Base-by-base conservation (phyloP, 495 filamentous ascomycete genomes). In the Trichodelitschia bisporula region DNA sequence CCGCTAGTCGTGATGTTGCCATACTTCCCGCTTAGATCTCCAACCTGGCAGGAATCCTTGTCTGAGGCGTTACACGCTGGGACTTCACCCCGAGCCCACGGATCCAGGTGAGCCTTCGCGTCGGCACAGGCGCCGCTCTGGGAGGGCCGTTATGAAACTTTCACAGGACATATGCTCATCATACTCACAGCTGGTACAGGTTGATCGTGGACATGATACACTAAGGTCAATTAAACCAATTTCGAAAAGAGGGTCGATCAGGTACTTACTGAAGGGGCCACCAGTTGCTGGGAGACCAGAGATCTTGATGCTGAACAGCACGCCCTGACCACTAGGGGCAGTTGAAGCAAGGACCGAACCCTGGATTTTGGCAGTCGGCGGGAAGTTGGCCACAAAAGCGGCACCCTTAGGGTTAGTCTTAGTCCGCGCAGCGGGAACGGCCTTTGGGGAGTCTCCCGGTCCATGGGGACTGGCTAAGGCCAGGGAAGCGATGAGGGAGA, bases 21-120 rank as follows among this genome's bases (percentile, higher is more conserved):
- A 42, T 80, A 61, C 57, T 90, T 92, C 41, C 82, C 82, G 38
- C 64, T 61, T 29, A 90, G 51, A 51, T 92, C 82, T 35, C 82
- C 82, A 15, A 77, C 66, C 48, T 89, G 69, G 56, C 82, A 92
- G 0, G 68, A 73, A 36, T 64, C 41, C 5, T 75, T 72, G 16
- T 54, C 42, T 5, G 45, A 46, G 6, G 53, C 25, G 50, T 86
- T 57, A 51, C 82, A 92, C 5, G 59, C 37, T 19, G 69, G 58
- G 11, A 45, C 45, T 47, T 80, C 66, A 33, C 67, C 68, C 34
- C 74, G 68, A 27, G 57, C 49, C 45, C 63, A 69, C 0, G 72
- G 69, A 41, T 75, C 70, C 12, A 72, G 53, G 41, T 86, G 80
- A 0, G 54, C 66, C 12, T 64, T 47, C 5, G 78, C 71, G 3